Evolutionary conservation across 2,329 filamentous ascomycete species (phyloP).

Genomic region (Didymella glomerata): DNA sequence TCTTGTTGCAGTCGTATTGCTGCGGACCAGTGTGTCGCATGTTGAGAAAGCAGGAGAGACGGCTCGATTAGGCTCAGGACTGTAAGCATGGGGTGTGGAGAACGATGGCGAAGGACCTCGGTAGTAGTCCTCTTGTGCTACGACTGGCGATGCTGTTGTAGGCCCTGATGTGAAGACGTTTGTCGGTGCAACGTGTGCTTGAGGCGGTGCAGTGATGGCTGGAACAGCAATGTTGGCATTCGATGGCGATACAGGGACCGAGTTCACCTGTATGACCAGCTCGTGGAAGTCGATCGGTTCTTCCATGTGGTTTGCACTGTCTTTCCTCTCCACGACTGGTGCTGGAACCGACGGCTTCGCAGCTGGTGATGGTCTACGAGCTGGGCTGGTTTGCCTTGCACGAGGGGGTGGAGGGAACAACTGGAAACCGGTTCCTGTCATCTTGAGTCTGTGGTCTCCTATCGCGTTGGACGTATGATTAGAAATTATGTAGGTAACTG

Average conservation of each 20-base stretch:
- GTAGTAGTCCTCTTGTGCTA: constrained; percentile 31
- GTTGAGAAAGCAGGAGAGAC: constrained; percentile 49
- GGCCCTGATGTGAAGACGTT: constrained; percentile 34
- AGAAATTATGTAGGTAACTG: constrained; percentile 9
- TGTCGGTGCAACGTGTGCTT: constrained; percentile 39
- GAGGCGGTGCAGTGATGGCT: constrained; percentile 36
- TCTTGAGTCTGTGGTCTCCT: constrained; percentile 28
- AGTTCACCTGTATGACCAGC: constrained; percentile 52
- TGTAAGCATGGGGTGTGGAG: constrained; percentile 25
- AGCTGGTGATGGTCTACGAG: constrained; percentile 34
- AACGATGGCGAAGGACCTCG: constrained; percentile 27
- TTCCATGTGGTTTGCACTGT: constrained; percentile 43
- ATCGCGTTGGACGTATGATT: background rate
- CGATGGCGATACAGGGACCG: constrained; percentile 47
- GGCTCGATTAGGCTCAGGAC: constrained; percentile 44
- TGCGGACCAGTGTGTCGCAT: constrained; percentile 48
- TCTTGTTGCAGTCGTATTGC: constrained; percentile 47
- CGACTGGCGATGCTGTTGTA: constrained; percentile 32
- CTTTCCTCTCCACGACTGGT: constrained; percentile 39
- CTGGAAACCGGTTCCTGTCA: constrained; percentile 49
- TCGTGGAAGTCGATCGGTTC: constrained; percentile 50
- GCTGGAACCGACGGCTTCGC: constrained; percentile 44
- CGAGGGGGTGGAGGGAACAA: constrained; percentile 51
- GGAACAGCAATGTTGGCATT: constrained; percentile 34
- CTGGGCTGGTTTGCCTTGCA: constrained; percentile 46